phyloP scores from a whole-genome alignment of 2,329 filamentous ascomycete species.

The Venturia carpophila region DNA sequence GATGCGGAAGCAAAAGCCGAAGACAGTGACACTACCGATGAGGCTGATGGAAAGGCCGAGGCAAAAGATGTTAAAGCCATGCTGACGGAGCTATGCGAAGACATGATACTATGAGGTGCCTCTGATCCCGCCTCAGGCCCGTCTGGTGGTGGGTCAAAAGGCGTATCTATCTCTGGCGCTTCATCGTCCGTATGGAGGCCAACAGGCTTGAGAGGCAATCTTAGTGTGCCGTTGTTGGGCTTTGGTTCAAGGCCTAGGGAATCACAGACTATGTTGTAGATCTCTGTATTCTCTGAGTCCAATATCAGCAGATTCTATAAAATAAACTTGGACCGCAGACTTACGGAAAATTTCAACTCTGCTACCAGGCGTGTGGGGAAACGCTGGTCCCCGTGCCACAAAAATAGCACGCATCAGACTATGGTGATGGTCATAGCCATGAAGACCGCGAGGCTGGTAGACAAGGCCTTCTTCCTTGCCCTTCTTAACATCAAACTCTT shows the following conservation, averaged over 20 bases:
- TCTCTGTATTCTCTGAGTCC: constrained; percentile 74
- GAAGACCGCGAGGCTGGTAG: constrained; percentile 77
- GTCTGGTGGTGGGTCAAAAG: constrained; percentile 42
- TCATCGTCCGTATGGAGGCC: constrained; percentile 52
- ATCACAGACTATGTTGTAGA: constrained; percentile 93
- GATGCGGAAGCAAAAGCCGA: background rate
- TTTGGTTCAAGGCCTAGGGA: constrained; percentile 65
- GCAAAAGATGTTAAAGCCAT: background rate
- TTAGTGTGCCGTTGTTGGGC: constrained; percentile 81
- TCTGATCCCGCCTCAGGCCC: background rate
- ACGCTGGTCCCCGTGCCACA: constrained; percentile 82
- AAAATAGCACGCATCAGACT: constrained; percentile 96
- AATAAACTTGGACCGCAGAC: constrained; percentile 30
- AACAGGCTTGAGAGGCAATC: constrained; percentile 57
- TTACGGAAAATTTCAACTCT: constrained; percentile 74
- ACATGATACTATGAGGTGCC: background rate
- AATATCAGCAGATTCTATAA: constrained; percentile 19
- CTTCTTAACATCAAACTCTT: constrained; percentile 67
- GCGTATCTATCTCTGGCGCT: constrained; percentile 40
- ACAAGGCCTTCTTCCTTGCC: constrained; percentile 55
- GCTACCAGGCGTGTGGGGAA: constrained; percentile 77
- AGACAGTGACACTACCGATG: background rate
- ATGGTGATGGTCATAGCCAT: constrained; percentile 92
- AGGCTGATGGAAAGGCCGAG: background rate
- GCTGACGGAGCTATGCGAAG: background rate